Evolutionary conservation across 2,329 filamentous ascomycete species (phyloP), one percentile per base, ranked within the genome.

Genomic region (Periconia sp.): DNA sequence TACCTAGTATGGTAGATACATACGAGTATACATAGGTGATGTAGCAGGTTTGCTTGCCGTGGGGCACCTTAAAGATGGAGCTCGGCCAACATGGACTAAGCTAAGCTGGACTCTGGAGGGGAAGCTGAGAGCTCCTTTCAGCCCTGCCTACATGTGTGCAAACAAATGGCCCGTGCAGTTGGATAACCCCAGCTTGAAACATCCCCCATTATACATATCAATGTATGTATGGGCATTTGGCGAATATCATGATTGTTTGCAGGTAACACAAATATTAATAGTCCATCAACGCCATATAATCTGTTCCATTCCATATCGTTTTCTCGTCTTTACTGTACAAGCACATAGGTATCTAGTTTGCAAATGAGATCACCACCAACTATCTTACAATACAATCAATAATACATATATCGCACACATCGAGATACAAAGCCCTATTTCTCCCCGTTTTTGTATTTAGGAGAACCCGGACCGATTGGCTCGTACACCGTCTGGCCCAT

Each of bases 401-500:
- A 7, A n/a, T 37, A 37, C 33, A 37, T 13, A 5, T 27, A 27
- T 27, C 23, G 23, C 23, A 27, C 23, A 27, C 23, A 27, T 15
- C 6, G 20, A 7, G 6, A 40, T 20, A 31, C 44, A 31, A 14
- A 47, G 8, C 23, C 20, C 30, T 41, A 27, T 9, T 33, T 49
- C 19, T 33, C 37, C 19, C 40, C 37, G 10, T 17, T 41, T 30
- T 48, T 23, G 18, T 27, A 14, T 19, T 41, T 51, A 15, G 60
- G 53, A 13, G 66, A 63, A 9, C 65, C 70, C 23, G 69, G 69
- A 1, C 71, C 70, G 13, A 72, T 51, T 1, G 68, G 71, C 15
- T 54, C 59, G 49, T 61, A 74, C 8, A 77, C 56, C 40, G 71
- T 60, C 52, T 70, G 63, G 27, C 78, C 78, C 19, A 73, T 64